A percentile compares a stretch with the other conserved stretches of the same genome.
Evolutionary conservation across 2,329 filamentous ascomycete genomes (phyloP).

Genomic region (Cytospora piceicola): DNA sequence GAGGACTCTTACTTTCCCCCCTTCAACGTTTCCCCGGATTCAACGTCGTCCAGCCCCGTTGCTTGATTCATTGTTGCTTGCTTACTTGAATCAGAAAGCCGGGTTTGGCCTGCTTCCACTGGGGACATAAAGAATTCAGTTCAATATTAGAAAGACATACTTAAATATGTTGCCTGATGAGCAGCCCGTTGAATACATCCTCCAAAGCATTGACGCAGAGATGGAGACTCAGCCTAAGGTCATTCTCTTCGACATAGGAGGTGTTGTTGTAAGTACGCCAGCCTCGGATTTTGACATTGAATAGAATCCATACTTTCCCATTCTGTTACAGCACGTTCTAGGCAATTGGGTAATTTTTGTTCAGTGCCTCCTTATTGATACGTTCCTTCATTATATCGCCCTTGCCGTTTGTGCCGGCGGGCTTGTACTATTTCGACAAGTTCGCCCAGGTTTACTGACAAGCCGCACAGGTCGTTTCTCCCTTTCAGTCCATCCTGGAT

Average conservation of each 20-base stretch:
- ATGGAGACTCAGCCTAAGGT: constrained; percentile 68
- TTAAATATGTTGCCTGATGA: constrained; percentile 33
- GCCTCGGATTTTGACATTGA: background rate
- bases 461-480: constrained; percentile 75
- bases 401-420: background rate
- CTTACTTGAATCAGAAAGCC: no score
- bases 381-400: constrained; percentile 14
- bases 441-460: constrained; percentile 29
- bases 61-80: background rate
- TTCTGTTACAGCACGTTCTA: background rate
- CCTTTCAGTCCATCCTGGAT: constrained; percentile 90
- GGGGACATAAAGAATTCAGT: no score
- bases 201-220: constrained; percentile 38
- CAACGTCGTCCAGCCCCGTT: background rate
- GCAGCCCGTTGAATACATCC: constrained; percentile 37
- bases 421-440: background rate
- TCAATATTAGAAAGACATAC: background rate
- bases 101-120: background rate
- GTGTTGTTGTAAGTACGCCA: constrained; percentile 81
- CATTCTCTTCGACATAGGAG: constrained; percentile 92
- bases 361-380: background rate
- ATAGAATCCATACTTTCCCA: no score
- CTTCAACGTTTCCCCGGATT: constrained; percentile 16
- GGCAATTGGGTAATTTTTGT: constrained; percentile 25
- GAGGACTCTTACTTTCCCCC: background rate